A percentile compares a stretch with the other conserved stretches of the same genome.
Evolutionary conservation across 352 stramenopile species (phyloP).

Genomic region (Hyaloperonospora brassicae): DNA sequence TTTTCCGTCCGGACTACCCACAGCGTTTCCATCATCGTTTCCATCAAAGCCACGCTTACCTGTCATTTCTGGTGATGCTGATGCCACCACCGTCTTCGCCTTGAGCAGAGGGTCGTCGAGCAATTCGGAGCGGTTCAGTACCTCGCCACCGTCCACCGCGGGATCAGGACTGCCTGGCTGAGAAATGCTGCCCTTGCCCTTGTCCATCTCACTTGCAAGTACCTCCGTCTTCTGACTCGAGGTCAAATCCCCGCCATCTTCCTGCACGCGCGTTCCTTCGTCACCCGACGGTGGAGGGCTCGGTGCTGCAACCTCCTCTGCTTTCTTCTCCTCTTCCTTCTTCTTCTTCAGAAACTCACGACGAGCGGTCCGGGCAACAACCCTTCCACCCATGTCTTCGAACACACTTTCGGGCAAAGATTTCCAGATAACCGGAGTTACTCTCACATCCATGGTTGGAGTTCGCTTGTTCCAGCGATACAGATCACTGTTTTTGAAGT

Average conservation of each 20-base stretch:
- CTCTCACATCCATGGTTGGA: conserved; percentile 76
- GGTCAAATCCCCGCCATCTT: conserved; percentile 49
- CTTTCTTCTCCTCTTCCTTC: conserved; percentile 76
- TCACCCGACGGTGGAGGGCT: conserved; percentile 36
- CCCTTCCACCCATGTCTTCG: conserved; percentile 74
- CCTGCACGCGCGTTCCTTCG: conserved; percentile 55
- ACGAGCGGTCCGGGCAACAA: conserved; percentile 44
- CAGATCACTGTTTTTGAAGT: conserved; percentile 85
- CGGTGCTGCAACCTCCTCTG: conserved; percentile 31
- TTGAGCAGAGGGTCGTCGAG: conserved; percentile 28
- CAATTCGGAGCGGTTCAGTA: conserved; percentile 10
- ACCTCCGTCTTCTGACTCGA: conserved; percentile 26
- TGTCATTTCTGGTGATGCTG: conserved; percentile 21
- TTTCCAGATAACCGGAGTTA: conserved; percentile 84
- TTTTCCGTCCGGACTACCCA: conserved; percentile 21
- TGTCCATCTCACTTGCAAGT: conserved; percentile 19
- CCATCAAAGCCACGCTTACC: conserved; percentile 40
- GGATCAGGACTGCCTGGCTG: conserved; percentile 39
- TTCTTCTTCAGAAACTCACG: conserved; percentile 82
- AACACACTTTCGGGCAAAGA: conserved; percentile 77
- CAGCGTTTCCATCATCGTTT: conserved; percentile 10
- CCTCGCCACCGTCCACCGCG: conserved; percentile 28
- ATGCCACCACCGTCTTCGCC: conserved; percentile 20
- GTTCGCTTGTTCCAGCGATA: conserved; percentile 87
- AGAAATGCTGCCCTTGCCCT: conserved; percentile 36